Conservation (phyloP, 2,329 filamentous ascomycete species). For the Fusarium sp. region DNA sequence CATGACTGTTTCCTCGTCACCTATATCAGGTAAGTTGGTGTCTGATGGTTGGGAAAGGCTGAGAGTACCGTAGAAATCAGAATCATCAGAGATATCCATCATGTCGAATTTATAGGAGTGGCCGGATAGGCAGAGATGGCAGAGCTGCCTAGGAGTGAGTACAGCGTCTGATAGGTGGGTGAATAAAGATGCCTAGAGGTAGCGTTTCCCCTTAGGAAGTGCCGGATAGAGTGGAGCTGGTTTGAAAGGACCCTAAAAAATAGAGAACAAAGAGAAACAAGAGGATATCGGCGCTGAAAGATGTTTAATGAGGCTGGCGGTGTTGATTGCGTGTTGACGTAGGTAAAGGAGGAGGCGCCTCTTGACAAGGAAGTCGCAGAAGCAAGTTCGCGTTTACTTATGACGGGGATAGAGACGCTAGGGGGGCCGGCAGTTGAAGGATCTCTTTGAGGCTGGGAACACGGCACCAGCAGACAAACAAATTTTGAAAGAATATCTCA, state of each 20-base stretch:
- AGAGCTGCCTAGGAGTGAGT: neutral
- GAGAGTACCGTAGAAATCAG: constrained; percentile 65
- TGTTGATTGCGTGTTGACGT: constrained; percentile 23
- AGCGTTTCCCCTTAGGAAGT: neutral
- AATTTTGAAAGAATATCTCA: neutral
- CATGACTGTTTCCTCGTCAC: constrained; percentile 61
- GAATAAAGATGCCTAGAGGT: neutral
- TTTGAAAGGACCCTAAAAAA: neutral
- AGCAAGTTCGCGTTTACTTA: constrained; percentile 33
- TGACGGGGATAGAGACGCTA: constrained; percentile 14
- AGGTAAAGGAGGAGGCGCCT: constrained; percentile 25
- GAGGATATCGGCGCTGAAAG: neutral
- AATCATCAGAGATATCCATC: constrained; percentile 59
- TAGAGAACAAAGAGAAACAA: neutral
- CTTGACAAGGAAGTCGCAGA: constrained; percentile 24
- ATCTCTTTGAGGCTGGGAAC: neutral
- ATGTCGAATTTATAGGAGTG: neutral
- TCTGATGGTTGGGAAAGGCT: neutral
- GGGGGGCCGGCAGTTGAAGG: constrained; percentile 26
- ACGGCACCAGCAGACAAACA: neutral
- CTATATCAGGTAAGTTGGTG: constrained; percentile 52
- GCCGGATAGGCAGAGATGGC: neutral
- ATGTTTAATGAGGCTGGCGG: neutral
- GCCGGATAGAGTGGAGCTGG: neutral
- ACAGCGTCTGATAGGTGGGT: neutral